Evolutionary conservation across 2,329 filamentous ascomycete species (phyloP), one percentile per base, ranked within the genome.

Genomic region (Arthroderma uncinatum): DNA sequence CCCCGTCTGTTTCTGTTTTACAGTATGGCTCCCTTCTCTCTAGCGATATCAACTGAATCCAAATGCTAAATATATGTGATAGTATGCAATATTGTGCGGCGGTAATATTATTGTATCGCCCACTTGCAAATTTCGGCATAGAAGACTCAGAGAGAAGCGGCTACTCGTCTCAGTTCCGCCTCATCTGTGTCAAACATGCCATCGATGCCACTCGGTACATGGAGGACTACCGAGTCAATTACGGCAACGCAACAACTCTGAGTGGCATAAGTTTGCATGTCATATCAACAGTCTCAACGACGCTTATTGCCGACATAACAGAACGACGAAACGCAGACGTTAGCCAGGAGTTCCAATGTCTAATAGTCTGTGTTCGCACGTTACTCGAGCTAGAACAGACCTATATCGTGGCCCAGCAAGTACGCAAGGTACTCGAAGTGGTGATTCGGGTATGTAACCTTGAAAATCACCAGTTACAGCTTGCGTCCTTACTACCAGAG

Each of bases 331-430:
- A 60, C 12, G 53, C 39, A 2, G 56, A 61, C 21, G 53, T 57
- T 8, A 54, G 55, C 34, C 25, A 23, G 12, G 53, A 62, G 34
- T 58, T 61, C 53, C 54, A 55, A 5, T 58, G 54, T 21, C 23
- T 62, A 34, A 60, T 58, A 36, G 25, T 54, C n/a, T 62, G 61
- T 56, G 59, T 62, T 14, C 55, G 58, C 10, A 59, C 61, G 8
- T 59, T 62, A 19, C 30, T 57, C 10, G 61, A 62, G 30, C 52
- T 62, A 16, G 61, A 62, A 53, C 57, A 57, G 10, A 61, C 59
- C 10, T 61, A 61, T 34, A 48, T 62, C 10, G 61, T 62, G n/a
- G 59, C 61, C 14, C 19, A 42, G 33, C 54, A 56, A 33, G 57
- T 58, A 14, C 57, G 57, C 16, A 58, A 58, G 47, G 34, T 58